Conservation (phyloP, 805 yeast genomes). For the Starmerella sirachaensis region DNA sequence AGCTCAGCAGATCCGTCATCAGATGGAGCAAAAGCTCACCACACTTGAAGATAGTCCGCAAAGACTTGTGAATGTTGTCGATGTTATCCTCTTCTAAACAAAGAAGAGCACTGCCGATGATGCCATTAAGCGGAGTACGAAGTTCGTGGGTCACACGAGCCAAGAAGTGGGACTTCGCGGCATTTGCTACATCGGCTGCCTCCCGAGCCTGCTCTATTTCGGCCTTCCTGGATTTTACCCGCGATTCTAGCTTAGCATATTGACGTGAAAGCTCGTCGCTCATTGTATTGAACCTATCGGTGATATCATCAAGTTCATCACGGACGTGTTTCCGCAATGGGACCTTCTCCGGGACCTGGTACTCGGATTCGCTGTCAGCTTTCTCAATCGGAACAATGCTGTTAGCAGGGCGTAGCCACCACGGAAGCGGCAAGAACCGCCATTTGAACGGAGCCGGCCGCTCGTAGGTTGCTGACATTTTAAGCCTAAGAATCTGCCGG, state of each 20-base stretch:
- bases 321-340: slow-evolving; percentile 21
- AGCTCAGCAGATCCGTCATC: slow-evolving; percentile 79
- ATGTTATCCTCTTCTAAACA: slow-evolving; percentile 71
- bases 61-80: slow-evolving; percentile 52
- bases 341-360: slow-evolving; percentile 21
- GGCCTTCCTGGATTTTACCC: slow-evolving; percentile 74
- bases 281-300: slow-evolving; percentile 90
- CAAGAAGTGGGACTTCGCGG: slow-evolving; percentile 86
- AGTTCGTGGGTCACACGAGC: slow-evolving; percentile 90
- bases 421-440: slow-evolving; percentile 16
- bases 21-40: slow-evolving; percentile 85
- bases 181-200: slow-evolving; percentile 86
- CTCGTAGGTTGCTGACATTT: slow-evolving; percentile 23
- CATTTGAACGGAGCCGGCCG: slow-evolving; percentile 16
- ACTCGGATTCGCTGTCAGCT: slow-evolving; percentile 7
- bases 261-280: slow-evolving; percentile 78
- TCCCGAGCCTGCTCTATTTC: slow-evolving; percentile 72
- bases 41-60: slow-evolving; percentile 74
- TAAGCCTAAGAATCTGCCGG: slow-evolving; percentile 21
- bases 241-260: slow-evolving; percentile 72
- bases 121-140: slow-evolving; percentile 92
- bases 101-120: slow-evolving; percentile 88
- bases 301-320: slow-evolving; percentile 80
- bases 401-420: slow-evolving; percentile 16
- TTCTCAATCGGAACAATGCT: slow-evolving; percentile 1